Evolutionary conservation across 148 eudicot species (phyloP), one percentile per base, ranked within the genome.

Genomic region (Spergularia bocconei): DNA sequence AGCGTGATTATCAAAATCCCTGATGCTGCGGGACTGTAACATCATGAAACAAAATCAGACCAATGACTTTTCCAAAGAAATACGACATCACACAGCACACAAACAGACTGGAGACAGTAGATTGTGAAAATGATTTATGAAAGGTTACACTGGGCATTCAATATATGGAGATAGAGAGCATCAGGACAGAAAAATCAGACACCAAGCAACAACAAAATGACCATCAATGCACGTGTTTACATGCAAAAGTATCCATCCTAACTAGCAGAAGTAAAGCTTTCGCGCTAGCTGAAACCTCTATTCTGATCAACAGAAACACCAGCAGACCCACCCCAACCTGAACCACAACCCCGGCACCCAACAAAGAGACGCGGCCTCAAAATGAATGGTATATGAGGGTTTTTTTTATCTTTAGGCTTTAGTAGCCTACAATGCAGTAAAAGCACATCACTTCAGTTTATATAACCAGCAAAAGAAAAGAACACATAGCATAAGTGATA

Each of bases 1-100:
- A 70, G 92, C 96, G 63, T 93, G 88, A 74, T 80, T 85, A 82
- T 93, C 98, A 77, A 91, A 93, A 85, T 93, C 98, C 69, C 96
- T 89, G 75, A 93, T 84, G 78, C 86, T 85, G 52, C 96, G 89
- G 72, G 93, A 86, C 98, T 93, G 86, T 76, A 16, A 47, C 77
- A 81, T 44, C 73, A 79, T 70, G 59, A 78, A 38, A 63, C 1
- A 67, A 0, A 44, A 53, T 78, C 50, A 80, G 65, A 36, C 5
- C 53, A 21, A 16, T 20, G n/a, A 62, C 23, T 19, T 20, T 5
- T 25, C 13, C 2, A 67, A 13, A 4, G 19, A 17, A 6, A 3
- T 16, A 17, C 1, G 41, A 13, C 59, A 74, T 17, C 25, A 38
- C 25, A 72, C 15, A 17, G 20, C n/a, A 13, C 36, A 53, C 39